phyloP scores from a whole-genome alignment of 139 green algal genomes.

The Tetradesmus obliquus region DNA sequence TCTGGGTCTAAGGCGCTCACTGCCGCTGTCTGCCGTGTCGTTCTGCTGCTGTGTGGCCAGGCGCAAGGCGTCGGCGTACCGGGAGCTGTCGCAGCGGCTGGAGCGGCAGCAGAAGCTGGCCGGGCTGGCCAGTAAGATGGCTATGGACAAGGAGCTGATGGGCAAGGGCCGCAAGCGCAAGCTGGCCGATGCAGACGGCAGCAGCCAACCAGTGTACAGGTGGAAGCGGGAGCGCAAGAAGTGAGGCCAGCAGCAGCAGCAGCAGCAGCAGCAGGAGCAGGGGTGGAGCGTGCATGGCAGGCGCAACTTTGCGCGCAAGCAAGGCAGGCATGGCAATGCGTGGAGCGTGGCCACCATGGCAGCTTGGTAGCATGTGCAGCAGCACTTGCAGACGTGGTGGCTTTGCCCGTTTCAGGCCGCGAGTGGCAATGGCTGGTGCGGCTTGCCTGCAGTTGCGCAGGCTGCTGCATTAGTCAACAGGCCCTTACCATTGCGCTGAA shows the following conservation, averaged over 20 bases:
- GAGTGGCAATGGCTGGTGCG: not conserved
- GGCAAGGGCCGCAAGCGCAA: conserved; percentile 87
- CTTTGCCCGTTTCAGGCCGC: no score
- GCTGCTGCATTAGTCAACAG: not conserved
- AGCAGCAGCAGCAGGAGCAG: not conserved
- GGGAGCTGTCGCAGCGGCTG: conserved; percentile 82
- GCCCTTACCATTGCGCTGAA: no score
- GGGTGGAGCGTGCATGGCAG: no score
- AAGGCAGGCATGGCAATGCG: not conserved
- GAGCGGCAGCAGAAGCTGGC: conserved; percentile 74
- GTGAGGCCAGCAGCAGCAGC: conserved; percentile 33
- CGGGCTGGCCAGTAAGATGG: conserved; percentile 67
- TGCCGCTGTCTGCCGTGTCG: not conserved
- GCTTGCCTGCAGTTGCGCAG: not conserved
- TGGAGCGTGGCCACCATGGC: no score
- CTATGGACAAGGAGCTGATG: conserved; percentile 79
- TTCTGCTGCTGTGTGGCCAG: conserved; percentile 47
- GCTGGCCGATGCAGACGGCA: conserved; percentile 59
- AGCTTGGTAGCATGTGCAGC: not conserved
- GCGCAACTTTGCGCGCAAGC: no score
- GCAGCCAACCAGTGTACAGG: conserved; percentile 60
- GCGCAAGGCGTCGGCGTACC: conserved; percentile 77
- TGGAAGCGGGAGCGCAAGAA: conserved; percentile 79
- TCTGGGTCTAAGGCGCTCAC: no score
- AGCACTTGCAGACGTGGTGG: not conserved